Base-by-base conservation (phyloP, 805 yeast species). In the Yarrowia porcina region DNA sequence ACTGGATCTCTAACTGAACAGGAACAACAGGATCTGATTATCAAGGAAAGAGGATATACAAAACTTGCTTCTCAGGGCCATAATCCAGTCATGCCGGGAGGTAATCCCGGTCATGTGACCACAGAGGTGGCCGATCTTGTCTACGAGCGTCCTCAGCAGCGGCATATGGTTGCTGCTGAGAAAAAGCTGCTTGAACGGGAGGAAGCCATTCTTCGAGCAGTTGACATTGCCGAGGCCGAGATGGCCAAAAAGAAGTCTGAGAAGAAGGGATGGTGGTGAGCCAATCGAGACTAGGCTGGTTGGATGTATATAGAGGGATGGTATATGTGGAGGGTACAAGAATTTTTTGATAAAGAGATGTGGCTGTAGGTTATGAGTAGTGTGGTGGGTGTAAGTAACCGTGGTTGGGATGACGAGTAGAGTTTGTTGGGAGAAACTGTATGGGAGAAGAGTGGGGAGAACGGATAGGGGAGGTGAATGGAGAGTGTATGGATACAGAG, bases 81-180 rank as follows among this genome's bases (percentile, higher is more conserved):
- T 36, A 74, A 10, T 69, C 75, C 20, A 67, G 69, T 13, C 62
- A 41, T 28, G 45, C 41, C 39, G 0, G 47, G 59, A 27, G 47
- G 49, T 4, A 30, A 54, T 20, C 54, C 56, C 12, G 33, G 50
- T 18, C 44, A 47, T 32, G 76, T 65, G 76, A 79, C 68, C 76
- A 67, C 80, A 74, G 70, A 67, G 72, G 75, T 69, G 69, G 76
- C 64, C 70, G 79, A 69, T 21, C 21, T 36, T 6, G 45, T 33
- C 17, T 76, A 83, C 75, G 88, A 82, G 71, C 79, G 88, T 74
- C 94, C 90, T 5, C 83, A 84, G 61, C 82, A 85, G 67, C 82
- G 84, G 66, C 96, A 89, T 69, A 78, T 84, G 11, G 80, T 88
- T 63, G 89, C 86, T 71, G 96, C 94, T 0, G 89, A 88, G 72